phyloP scores from a whole-genome alignment of 2,329 filamentous ascomycete genomes.

The Hortaea werneckii region DNA sequence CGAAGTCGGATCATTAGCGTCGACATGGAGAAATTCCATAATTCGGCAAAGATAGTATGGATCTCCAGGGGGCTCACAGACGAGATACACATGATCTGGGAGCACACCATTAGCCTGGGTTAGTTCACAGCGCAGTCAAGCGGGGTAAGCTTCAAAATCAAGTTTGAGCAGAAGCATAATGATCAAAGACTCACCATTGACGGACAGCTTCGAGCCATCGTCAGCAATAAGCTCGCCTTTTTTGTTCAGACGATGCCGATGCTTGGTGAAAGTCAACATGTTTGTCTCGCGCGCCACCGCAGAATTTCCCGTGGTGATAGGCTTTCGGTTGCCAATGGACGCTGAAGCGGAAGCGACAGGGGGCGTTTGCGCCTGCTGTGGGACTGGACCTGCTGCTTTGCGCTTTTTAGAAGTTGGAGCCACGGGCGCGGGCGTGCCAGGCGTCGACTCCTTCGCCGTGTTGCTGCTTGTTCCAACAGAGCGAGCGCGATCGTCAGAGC shows the following conservation, averaged over 20 bases:
- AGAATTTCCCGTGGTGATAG: constrained; percentile 31
- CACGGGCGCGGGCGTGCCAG: constrained; percentile 50
- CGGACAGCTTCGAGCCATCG: constrained; percentile 71
- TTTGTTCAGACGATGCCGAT: constrained; percentile 53
- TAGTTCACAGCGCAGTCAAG: constrained; percentile 5
- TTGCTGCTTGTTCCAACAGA: constrained; percentile 4
- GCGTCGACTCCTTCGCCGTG: constrained; percentile 21
- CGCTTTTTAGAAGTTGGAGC: constrained; percentile 63
- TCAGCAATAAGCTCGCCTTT: constrained; percentile 76
- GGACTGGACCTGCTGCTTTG: constrained; percentile 53
- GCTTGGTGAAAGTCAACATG: constrained; percentile 77
- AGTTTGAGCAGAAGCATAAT: neutral
- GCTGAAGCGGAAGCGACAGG: constrained; percentile 15
- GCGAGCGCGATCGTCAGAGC: constrained; percentile 7
- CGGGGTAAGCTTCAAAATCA: constrained; percentile 10
- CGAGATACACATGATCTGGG: constrained; percentile 79
- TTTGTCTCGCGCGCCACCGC: constrained; percentile 56
- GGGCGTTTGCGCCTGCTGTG: constrained; percentile 13
- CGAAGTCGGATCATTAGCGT: constrained; percentile 57
- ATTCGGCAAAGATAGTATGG: constrained; percentile 96
- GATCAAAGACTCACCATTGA: constrained; percentile 62
- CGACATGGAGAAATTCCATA: constrained; percentile 89
- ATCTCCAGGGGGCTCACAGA: constrained; percentile 94
- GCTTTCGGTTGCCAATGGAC: constrained; percentile 17
- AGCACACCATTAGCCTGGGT: constrained; percentile 7